These are phyloP conservation scores for Amanita molliuscula DNA, from an alignment of 768 basidiomycete genomes.

Conservation along the genomic window DNA sequence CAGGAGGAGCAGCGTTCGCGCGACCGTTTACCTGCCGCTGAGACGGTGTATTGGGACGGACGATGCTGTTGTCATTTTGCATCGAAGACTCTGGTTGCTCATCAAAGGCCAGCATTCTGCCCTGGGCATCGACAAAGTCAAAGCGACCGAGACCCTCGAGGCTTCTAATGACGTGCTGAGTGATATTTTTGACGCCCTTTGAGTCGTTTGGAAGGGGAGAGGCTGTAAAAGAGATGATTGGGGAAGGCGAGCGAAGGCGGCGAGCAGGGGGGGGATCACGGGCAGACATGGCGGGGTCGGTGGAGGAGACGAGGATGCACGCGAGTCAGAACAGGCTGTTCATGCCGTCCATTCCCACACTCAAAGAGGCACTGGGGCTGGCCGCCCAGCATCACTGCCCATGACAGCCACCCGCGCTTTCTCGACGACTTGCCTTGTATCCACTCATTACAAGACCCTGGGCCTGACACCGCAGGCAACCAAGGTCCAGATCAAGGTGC, in stretches of 20 bases:
- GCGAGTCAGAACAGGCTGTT: not conserved
- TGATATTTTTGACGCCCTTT: conserved; percentile 36
- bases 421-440: conserved; percentile 13
- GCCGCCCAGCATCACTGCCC: too few relatives aligned
- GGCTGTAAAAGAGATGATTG: conserved; percentile 32
- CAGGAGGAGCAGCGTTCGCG: not conserved
- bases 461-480: conserved; percentile 26
- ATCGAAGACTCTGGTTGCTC: conserved; percentile 19
- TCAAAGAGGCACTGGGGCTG: not conserved
- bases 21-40: conserved; percentile 8
- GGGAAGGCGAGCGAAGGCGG: conserved; percentile 33
- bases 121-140: conserved; percentile 22
- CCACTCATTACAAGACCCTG: conserved; percentile 29
- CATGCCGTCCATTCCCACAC: not conserved
- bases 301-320: not conserved
- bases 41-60: conserved; percentile 10
- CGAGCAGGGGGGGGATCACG: conserved; percentile 11
- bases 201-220: conserved; percentile 22
- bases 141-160: conserved; percentile 35
- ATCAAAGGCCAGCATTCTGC: conserved; percentile 15
- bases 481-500: conserved; percentile 34
- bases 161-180: conserved; percentile 36
- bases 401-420: conserved; percentile 9
- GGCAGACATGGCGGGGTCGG: conserved; percentile 12
- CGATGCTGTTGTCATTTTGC: conserved; percentile 17